Evolutionary conservation across 306 rosid species (phyloP).

Genomic region (Dicorynia guianensis): DNA sequence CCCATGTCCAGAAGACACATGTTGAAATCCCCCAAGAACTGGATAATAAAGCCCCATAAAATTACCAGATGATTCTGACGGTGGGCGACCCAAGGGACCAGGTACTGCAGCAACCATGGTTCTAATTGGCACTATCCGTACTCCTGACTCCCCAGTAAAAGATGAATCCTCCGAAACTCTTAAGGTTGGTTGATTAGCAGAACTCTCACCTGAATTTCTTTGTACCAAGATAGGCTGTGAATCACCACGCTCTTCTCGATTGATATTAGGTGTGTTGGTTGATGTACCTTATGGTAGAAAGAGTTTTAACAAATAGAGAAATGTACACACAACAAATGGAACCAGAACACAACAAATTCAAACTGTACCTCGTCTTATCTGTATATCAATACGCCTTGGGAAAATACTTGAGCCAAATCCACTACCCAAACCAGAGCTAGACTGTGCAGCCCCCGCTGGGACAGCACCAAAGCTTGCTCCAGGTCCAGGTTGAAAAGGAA

Average conservation of each 20-base stretch:
- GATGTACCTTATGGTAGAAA: conserved; percentile 65
- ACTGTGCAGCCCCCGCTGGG: conserved; percentile 77
- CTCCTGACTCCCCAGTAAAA: conserved; percentile 68
- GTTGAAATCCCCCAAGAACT: conserved; percentile 79
- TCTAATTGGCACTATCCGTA: conserved; percentile 86
- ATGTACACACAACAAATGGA: conserved; percentile 23
- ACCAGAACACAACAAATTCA: conserved; percentile 16
- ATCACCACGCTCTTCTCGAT: conserved; percentile 66
- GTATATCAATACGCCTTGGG: conserved; percentile 97
- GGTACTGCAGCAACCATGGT: conserved; percentile 88
- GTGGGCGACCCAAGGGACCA: conserved; percentile 62
- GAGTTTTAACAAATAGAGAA: conserved; percentile 30
- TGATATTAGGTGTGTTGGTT: conserved; percentile 56
- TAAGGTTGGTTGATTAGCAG: conserved; percentile 61
- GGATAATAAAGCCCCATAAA: conserved; percentile 86
- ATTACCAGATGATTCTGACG: conserved; percentile 80
- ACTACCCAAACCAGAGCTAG: conserved; percentile 70
- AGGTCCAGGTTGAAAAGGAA: conserved; percentile 85
- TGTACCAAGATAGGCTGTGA: conserved; percentile 61
- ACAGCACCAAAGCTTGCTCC: conserved; percentile 74
- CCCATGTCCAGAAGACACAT: conserved; percentile 64
- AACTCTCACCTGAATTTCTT: conserved; percentile 70
- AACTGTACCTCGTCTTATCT: conserved; percentile 83
- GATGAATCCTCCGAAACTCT: conserved; percentile 63
- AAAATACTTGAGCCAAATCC: conserved; percentile 71